phyloP scores from a whole-genome alignment of 139 green algal genomes.

The Chlamydomonas asymmetrica region DNA sequence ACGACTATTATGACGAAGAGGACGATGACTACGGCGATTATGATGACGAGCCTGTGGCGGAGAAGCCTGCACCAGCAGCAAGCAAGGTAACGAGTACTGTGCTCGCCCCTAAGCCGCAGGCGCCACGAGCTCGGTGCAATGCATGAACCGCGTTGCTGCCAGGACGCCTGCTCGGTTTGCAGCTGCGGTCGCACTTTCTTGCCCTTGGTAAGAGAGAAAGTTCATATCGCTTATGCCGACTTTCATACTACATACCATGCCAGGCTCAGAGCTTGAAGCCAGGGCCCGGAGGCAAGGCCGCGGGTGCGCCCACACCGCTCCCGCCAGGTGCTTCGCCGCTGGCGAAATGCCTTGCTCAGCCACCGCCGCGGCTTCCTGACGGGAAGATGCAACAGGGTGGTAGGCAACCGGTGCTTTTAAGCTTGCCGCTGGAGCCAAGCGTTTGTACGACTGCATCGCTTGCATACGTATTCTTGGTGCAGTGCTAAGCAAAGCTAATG shows the following conservation, averaged over 20 bases:
- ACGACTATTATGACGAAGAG: conserved; percentile 66
- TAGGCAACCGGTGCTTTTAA: conserved; percentile 27
- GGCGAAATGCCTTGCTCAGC: conserved; percentile 58
- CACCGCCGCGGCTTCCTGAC: conserved; percentile 46
- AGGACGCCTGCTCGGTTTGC: not conserved
- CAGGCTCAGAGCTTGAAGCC: not conserved
- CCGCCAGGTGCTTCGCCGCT: conserved; percentile 72
- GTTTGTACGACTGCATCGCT: not conserved
- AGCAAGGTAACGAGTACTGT: not conserved
- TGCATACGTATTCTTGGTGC: not conserved
- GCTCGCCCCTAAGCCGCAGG: not conserved
- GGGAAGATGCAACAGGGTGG: conserved; percentile 63
- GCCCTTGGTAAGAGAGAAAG: not conserved
- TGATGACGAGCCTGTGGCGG: conserved; percentile 24
- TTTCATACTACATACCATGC: not conserved
- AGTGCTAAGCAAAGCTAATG: not conserved
- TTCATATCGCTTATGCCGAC: not conserved
- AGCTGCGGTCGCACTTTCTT: not conserved
- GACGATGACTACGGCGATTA: conserved; percentile 58
- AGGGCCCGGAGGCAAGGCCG: not conserved
- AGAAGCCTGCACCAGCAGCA: not conserved
- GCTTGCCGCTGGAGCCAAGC: not conserved
- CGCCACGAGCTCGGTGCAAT: not conserved
- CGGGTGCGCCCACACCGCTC: not conserved
- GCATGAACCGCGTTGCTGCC: not conserved